phyloP scores from a whole-genome alignment of 208 protist species.

The Crithidia bombi region DNA sequence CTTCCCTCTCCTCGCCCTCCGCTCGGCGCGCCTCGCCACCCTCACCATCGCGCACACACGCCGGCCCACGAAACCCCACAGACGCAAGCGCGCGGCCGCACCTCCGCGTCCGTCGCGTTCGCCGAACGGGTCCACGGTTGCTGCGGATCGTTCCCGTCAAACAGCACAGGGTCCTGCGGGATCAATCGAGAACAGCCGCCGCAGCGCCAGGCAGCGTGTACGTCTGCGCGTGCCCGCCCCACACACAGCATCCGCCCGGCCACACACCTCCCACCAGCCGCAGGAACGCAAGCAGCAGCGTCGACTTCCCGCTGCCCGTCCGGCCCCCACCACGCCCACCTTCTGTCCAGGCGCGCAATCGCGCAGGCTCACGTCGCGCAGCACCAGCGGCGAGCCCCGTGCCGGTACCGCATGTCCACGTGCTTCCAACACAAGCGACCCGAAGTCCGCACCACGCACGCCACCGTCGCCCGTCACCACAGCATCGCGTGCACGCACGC shows the following conservation, averaged over 20 bases:
- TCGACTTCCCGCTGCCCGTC: conserved; percentile 88
- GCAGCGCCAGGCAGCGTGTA: conserved; percentile 54
- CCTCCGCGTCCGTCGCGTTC: conserved; percentile 38
- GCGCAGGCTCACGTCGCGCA: conserved; percentile 53
- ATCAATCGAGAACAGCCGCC: conserved; percentile 80
- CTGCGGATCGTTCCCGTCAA: conserved; percentile 74
- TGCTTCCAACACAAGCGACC: conserved; percentile 59
- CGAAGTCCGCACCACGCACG: conserved; percentile 38
- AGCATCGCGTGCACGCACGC: no score
- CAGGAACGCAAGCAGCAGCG: conserved; percentile 73
- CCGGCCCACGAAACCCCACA: conserved; percentile 43
- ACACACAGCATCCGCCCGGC: conserved; percentile 57
- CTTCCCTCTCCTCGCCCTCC: no score
- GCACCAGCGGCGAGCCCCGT: conserved; percentile 49
- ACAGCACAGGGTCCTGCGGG: conserved; percentile 87
- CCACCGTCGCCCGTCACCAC: not conserved
- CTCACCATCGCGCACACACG: conserved; percentile 18
- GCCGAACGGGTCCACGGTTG: conserved; percentile 76
- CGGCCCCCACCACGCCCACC: conserved; percentile 80
- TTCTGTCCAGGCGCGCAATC: conserved; percentile 76
- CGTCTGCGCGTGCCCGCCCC: conserved; percentile 33
- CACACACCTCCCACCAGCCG: conserved; percentile 60
- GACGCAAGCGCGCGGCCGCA: conserved; percentile 62
- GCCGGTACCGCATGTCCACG: conserved; percentile 71
- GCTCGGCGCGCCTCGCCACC: conserved; percentile 38